phyloP scores from a whole-genome alignment of 2,329 filamentous ascomycete species.

The Atkinsonella texensis region DNA sequence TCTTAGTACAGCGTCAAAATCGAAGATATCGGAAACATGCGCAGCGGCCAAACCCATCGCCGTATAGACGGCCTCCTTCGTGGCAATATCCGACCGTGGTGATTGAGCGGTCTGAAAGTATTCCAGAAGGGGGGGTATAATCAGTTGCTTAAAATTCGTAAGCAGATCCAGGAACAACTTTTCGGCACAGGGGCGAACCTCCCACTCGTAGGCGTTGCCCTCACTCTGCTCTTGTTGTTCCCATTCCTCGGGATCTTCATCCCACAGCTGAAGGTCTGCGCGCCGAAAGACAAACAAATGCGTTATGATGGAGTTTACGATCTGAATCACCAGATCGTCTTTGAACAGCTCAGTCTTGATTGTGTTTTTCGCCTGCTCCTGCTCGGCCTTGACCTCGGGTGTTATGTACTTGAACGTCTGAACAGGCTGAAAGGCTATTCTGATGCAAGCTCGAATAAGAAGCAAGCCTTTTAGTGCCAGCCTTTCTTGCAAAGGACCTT shows the following conservation, averaged over 20 bases:
- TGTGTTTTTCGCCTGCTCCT: conserved; percentile 53
- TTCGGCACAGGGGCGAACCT: conserved; percentile 83
- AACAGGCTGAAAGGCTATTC: conserved; percentile 69
- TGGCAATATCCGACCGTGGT: conserved; percentile 54
- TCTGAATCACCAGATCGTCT: conserved; percentile 62
- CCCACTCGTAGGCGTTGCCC: conserved; percentile 81
- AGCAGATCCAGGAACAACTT: conserved; percentile 87
- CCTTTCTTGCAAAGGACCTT: conserved; percentile 60
- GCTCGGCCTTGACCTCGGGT: conserved; percentile 63
- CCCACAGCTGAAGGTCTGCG: conserved; percentile 81
- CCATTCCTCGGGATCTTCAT: conserved; percentile 92
- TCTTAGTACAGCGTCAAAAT: conserved; percentile 72
- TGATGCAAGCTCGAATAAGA: conserved; percentile 69
- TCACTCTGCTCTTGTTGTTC: conserved; percentile 79
- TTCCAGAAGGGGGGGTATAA: conserved; percentile 65
- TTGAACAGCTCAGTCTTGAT: conserved; percentile 67
- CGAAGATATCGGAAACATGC: conserved; percentile 58
- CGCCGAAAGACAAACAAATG: conserved; percentile 80
- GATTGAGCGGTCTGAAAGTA: conserved; percentile 73
- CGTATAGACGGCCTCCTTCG: conserved; percentile 91
- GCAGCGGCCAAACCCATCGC: conserved; percentile 79
- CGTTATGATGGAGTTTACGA: conserved; percentile 75
- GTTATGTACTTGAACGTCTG: conserved; percentile 78
- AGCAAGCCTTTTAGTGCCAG: conserved; percentile 74
- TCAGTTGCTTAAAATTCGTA: conserved; percentile 72